Evolutionary conservation across 768 basidiomycete species (phyloP).

Genomic region (Leucocoprinus birnbaumii): DNA sequence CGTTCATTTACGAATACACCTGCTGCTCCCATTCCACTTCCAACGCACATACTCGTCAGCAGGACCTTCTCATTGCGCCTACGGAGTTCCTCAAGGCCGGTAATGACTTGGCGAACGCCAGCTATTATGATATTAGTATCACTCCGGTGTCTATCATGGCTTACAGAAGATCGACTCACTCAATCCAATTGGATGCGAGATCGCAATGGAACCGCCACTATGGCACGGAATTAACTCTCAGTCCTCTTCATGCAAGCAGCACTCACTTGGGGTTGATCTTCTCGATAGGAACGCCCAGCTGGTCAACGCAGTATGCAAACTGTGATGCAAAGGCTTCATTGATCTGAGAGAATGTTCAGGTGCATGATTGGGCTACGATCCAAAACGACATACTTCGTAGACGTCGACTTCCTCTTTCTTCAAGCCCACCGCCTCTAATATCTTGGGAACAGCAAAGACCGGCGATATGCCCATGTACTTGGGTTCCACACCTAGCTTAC

Average conservation of each 20-base stretch:
- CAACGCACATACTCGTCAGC: conserved; percentile 77
- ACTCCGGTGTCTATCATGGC: not conserved
- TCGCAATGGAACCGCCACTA: conserved; percentile 84
- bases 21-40: conserved; percentile 89
- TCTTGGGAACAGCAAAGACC: conserved; percentile 66
- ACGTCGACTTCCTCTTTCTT: conserved; percentile 72
- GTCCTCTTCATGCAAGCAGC: not conserved
- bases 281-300: conserved; percentile 69
- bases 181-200: conserved; percentile 82
- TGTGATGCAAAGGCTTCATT: conserved; percentile 94
- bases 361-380: not conserved
- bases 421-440: conserved; percentile 59
- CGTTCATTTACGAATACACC: conserved; percentile 77
- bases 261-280: conserved; percentile 86
- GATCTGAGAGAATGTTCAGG: conserved; percentile 41
- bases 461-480: conserved; percentile 79
- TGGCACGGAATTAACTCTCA: not conserved
- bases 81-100: conserved; percentile 80
- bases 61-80: conserved; percentile 66
- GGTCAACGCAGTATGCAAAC: conserved; percentile 88
- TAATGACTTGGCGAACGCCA: conserved; percentile 83
- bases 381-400: conserved; percentile 54
- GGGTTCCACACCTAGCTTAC: conserved; percentile 62
- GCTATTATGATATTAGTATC: conserved; percentile 39
- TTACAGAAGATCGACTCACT: conserved; percentile 47